A percentile compares a stretch with the other conserved stretches of the same genome.
Evolutionary conservation across 495 filamentous ascomycete genomes (phyloP).

Genomic region (Terfezia claveryi): DNA sequence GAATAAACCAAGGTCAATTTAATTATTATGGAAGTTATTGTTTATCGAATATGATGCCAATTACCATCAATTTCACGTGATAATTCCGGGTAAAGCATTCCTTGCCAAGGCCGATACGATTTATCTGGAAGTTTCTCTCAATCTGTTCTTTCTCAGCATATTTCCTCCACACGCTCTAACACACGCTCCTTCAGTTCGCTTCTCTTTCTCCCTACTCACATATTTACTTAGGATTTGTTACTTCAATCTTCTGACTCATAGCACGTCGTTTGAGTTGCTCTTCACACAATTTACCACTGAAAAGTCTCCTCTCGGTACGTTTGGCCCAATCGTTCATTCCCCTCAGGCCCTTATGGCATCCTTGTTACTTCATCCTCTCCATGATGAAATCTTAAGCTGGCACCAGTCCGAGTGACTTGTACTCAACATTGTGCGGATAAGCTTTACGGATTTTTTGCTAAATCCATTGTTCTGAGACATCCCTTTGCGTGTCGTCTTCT

Average conservation of each 20-base stretch:
- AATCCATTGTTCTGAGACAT: not conserved
- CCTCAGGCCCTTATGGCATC: not conserved
- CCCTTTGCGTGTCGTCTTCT: not conserved
- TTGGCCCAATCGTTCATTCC: not conserved
- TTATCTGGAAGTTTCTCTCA: not conserved
- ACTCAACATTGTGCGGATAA: constrained; percentile 27
- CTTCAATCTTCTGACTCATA: not conserved
- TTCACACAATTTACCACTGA: not conserved
- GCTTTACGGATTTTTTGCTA: constrained; percentile 19
- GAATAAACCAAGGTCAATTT: too few relatives aligned
- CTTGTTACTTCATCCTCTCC: not conserved
- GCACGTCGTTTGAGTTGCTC: not conserved
- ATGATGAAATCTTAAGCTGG: constrained; percentile 27
- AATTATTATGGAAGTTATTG: too few relatives aligned
- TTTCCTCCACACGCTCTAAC: not conserved
- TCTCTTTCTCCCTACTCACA: not conserved
- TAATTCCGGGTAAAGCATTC: not conserved
- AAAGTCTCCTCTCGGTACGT: not conserved
- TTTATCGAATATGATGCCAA: too few relatives aligned
- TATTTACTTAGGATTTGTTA: not conserved
- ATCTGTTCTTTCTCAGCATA: not conserved
- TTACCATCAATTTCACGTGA: too few relatives aligned
- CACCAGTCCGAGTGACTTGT: constrained; percentile 31
- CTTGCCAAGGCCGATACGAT: not conserved
- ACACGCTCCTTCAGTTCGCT: not conserved